Percentiles rank a stretch among this genome's conserved stretches.
These are phyloP conservation scores for Microascus cirrosus DNA, from an alignment of 2,329 filamentous ascomycete genomes.

Conservation along the genomic window DNA sequence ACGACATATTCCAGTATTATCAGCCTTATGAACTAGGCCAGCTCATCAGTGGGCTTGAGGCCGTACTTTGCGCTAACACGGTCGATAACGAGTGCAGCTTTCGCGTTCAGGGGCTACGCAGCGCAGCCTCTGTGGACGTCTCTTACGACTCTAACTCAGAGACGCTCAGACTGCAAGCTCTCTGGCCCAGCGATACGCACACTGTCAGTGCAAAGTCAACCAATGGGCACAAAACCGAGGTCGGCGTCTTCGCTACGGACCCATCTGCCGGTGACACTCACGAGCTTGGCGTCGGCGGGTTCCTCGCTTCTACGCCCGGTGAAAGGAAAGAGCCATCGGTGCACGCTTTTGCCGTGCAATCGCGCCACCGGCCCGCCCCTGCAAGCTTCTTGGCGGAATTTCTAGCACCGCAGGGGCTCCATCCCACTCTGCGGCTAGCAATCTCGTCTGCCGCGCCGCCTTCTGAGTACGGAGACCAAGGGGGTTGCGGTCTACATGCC, in stretches of 20 bases:
- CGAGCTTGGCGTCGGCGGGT: slow-evolving; percentile 66
- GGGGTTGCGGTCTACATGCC: slow-evolving; percentile 59
- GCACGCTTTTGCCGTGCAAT: slow-evolving; percentile 73
- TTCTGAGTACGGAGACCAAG: slow-evolving; percentile 6
- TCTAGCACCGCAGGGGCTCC: slow-evolving; percentile 63
- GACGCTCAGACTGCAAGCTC: slow-evolving; percentile 50
- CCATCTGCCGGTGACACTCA: slow-evolving; percentile 50
- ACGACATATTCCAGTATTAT: slow-evolving; percentile 60
- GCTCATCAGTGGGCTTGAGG: slow-evolving; percentile 41
- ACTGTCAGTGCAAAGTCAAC: slow-evolving; percentile 27
- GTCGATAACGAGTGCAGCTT: slow-evolving; percentile 35
- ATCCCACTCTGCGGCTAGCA: slow-evolving; percentile 65
- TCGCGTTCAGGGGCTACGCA: slow-evolving; percentile 28
- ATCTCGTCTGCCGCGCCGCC: slow-evolving; percentile 43
- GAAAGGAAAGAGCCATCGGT: slow-evolving; percentile 61
- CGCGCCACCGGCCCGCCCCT: slow-evolving; percentile 56
- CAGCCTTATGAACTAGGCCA: slow-evolving; percentile 46
- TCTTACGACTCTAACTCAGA: slow-evolving; percentile 63
- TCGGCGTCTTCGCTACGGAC: slow-evolving; percentile 65
- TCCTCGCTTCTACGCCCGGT: slow-evolving; percentile 63
- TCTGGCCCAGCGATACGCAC: slow-evolving; percentile 43
- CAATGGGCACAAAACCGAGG: slow-evolving; percentile 53
- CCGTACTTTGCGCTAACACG: slow-evolving; percentile 34
- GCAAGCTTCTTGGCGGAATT: slow-evolving; percentile 54
- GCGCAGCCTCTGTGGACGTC: slow-evolving; percentile 60